Evolutionary conservation across 176 grass and related monocot species (phyloP), one percentile per base, ranked within the genome.

Genomic region (Bothriochloa decipiens): DNA sequence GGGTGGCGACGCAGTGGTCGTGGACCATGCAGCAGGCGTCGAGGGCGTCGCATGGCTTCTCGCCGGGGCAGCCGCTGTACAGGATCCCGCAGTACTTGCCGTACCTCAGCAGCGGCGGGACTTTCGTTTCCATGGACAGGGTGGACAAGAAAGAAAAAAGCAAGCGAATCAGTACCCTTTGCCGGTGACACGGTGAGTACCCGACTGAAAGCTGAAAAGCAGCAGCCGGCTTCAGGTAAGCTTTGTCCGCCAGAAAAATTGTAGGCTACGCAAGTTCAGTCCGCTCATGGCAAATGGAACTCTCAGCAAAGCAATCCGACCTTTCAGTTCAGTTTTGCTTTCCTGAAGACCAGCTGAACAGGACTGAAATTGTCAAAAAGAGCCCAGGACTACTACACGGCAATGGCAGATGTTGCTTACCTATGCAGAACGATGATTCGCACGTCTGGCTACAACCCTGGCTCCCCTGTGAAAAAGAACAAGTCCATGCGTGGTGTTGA

Each of bases 11-110:
- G 82, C 96, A 98, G 82, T 86, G 85, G 52, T 95, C 96, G 84
- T 98, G 96, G 64, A 83, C 76, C 96, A 98, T 93, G 91, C 96
- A 98, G 68, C 96, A 98, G 68, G 89, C 87, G 82, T 95, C 96
- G 26, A 95, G 91, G 14, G 91, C 91, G 67, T 98, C 96, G 83
- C 96, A 98, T 43, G 96, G 96, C 77, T 87, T 95, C 89, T 98
- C 96, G 18, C 96, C 93, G 43, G 87, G 91, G 86, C 93, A 98
- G 25, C 96, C 96, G 61, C 85, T 92, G 87, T 98, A 98, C 47
- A 95, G 50, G 68, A 98, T 88, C 23, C 96, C 96, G 46, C 96
- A 98, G 81, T 98, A 98, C 14, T 98, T 98, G 2, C 96, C 93
- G 75, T 98, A 98, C 83, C 89, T 85, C 80, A 98, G 41, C 49